Percentiles rank a stretch among this genome's conserved stretches.
Evolutionary conservation across 2,329 filamentous ascomycete species (phyloP).

Genomic region (Colletotrichum spaethianum): DNA sequence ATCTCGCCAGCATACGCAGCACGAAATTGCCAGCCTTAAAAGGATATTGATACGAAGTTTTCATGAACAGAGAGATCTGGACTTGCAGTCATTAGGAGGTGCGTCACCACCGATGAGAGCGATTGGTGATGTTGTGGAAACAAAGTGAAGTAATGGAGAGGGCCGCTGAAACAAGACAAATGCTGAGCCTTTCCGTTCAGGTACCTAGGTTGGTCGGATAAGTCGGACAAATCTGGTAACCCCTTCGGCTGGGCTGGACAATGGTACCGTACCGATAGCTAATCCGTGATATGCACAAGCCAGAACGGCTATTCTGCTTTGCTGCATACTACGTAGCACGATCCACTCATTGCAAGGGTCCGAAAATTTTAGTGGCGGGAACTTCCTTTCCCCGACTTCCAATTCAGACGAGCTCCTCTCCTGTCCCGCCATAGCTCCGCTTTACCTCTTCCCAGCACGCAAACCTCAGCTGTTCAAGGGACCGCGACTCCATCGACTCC

Average conservation of each 20-base stretch:
- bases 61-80: background rate
- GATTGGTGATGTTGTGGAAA: background rate
- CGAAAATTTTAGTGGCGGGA: constrained; percentile 39
- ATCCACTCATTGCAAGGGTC: background rate
- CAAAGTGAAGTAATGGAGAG: background rate
- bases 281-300: background rate
- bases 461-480: constrained; percentile 18
- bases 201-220: background rate
- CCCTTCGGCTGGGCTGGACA: background rate
- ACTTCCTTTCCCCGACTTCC: constrained; percentile 41
- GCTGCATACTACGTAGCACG: background rate
- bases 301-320: background rate
- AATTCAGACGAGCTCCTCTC: constrained; percentile 27
- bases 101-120: background rate
- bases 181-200: background rate
- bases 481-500: constrained; percentile 25
- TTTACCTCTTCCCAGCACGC: constrained; percentile 20
- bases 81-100: background rate
- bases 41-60: background rate
- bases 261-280: background rate
- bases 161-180: background rate
- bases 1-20: constrained; percentile 18
- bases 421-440: constrained; percentile 32
- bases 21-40: constrained; percentile 14
- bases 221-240: background rate